phyloP scores from a whole-genome alignment of 2,329 filamentous ascomycete genomes.

The Sporothrix pseudoabietina region DNA sequence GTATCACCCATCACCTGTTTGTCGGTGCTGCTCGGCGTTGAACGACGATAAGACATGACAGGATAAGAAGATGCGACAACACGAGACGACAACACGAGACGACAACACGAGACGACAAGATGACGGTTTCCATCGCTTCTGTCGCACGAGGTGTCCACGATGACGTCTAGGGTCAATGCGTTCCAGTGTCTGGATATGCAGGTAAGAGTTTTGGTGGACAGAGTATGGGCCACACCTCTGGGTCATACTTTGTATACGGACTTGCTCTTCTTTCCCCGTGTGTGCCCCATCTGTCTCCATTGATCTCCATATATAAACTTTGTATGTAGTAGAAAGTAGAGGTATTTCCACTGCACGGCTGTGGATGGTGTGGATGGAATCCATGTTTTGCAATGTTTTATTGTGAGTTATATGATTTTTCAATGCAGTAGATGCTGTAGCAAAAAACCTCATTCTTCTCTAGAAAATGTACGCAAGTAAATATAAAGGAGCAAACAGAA shows the following conservation, averaged over 20 bases:
- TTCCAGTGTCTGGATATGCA: not conserved
- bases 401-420: not conserved
- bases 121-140: too few species aligned
- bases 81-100: not conserved
- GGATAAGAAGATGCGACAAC: not conserved
- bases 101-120: not conserved
- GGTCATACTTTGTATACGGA: not conserved
- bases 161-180: not conserved
- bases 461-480: too few species aligned
- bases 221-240: not conserved
- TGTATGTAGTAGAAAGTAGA: not conserved
- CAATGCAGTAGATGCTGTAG: too few species aligned
- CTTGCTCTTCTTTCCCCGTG: not conserved
- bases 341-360: not conserved
- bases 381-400: not conserved
- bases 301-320: not conserved
- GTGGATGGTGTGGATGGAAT: not conserved
- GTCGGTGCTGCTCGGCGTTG: slow-evolving; percentile 7
- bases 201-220: not conserved
- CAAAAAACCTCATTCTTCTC: too few species aligned
- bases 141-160: not conserved
- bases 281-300: not conserved
- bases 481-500: too few species aligned
- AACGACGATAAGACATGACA: not conserved
- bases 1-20: not conserved